phyloP scores from a whole-genome alignment of 192 early-diverging fungal genomes.

The Coemansia sp. region DNA sequence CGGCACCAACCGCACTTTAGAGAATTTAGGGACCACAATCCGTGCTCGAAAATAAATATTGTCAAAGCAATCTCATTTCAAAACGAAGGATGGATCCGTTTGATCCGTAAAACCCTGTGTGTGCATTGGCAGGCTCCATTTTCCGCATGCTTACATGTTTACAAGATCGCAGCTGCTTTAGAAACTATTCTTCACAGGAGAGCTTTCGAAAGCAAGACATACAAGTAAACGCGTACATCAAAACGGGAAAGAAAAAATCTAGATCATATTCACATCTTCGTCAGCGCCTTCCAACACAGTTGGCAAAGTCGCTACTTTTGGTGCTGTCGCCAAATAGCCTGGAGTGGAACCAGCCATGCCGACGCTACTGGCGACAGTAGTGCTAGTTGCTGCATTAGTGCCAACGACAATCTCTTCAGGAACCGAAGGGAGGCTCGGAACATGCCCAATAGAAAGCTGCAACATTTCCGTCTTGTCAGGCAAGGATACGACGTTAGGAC shows the following conservation, averaged over 20 bases:
- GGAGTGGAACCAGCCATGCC: constrained; percentile 18
- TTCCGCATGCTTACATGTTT: too few relatives aligned
- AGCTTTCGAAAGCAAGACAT: not conserved
- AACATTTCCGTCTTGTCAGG: constrained; percentile 12
- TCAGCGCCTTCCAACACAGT: constrained; percentile 20
- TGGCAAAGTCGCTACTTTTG: constrained; percentile 16
- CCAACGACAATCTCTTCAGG: constrained; percentile 31
- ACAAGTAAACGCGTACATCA: constrained; percentile 1
- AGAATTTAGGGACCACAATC: too few relatives aligned
- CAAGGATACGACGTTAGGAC: constrained; percentile 2
- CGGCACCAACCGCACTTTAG: too few relatives aligned
- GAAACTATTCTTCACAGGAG: too few relatives aligned
- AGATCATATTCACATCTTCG: constrained; percentile 23
- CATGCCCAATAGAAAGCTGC: constrained; percentile 5
- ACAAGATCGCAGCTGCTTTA: too few relatives aligned
- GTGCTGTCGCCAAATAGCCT: constrained; percentile 1
- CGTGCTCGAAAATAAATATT: too few relatives aligned
- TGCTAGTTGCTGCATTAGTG: constrained; percentile 8
- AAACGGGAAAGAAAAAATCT: not conserved
- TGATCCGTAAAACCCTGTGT: too few relatives aligned
- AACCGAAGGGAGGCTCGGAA: constrained; percentile 31
- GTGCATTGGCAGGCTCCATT: too few relatives aligned
- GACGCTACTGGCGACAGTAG: not conserved
- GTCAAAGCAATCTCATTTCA: too few relatives aligned
- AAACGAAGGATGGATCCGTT: too few relatives aligned